phyloP scores from a whole-genome alignment of 441 rosid species.

The Adansonia madagascariensis region DNA sequence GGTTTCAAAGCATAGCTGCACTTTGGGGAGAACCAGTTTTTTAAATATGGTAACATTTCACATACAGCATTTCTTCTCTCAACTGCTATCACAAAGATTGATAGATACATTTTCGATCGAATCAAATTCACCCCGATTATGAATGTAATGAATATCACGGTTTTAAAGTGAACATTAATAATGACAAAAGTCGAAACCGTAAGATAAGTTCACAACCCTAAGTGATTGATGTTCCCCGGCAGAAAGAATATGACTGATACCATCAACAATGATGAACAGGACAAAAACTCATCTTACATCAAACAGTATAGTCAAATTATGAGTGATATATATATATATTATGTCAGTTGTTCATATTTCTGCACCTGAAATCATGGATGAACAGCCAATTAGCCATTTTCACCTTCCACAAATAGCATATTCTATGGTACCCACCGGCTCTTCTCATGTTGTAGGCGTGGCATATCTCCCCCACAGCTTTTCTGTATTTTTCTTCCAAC shows the following conservation, averaged over 20 bases:
- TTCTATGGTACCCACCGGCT: conserved; percentile 19
- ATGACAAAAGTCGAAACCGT: too few relatives aligned
- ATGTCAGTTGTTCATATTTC: conserved; percentile 13
- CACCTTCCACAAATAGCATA: conserved; percentile 36
- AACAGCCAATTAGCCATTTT: conserved; percentile 19
- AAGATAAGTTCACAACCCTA: not conserved
- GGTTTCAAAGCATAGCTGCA: not conserved
- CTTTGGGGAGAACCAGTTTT: too few relatives aligned
- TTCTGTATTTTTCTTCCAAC: conserved; percentile 14
- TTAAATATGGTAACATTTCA: too few relatives aligned
- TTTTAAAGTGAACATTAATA: too few relatives aligned
- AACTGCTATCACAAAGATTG: too few relatives aligned
- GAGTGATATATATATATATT: not conserved
- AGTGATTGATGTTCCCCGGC: not conserved
- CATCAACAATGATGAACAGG: not conserved
- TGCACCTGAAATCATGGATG: conserved; percentile 25
- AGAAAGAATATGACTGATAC: conserved; percentile 7
- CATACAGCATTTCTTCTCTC: too few relatives aligned
- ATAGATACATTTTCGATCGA: too few relatives aligned
- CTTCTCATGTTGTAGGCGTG: not conserved
- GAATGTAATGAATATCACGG: too few relatives aligned
- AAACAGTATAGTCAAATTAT: not conserved
- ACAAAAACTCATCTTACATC: not conserved
- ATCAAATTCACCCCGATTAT: too few relatives aligned
- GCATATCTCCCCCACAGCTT: not conserved